These are phyloP conservation scores for Ceratobasidium sp. DNA, from an alignment of 1,284 basidiomycete species.

Conservation along the genomic window DNA sequence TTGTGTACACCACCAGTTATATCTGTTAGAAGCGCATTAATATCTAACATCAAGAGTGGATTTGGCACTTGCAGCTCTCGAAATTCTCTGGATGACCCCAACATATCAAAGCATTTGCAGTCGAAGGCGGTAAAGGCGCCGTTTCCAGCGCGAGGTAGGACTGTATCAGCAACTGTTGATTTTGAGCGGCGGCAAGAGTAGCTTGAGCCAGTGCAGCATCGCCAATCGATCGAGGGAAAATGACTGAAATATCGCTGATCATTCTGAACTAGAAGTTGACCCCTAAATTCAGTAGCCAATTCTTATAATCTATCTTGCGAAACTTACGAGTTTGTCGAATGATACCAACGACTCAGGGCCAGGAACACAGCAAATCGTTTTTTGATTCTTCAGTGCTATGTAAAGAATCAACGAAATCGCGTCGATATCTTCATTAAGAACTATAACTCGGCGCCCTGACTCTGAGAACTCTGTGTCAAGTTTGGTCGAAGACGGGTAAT, in stretches of 20 bases:
- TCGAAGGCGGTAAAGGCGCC: not conserved
- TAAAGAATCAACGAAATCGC: slow-evolving; percentile 10
- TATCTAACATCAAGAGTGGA: no score
- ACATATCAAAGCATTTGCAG: not conserved
- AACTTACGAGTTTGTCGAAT: slow-evolving; percentile 11
- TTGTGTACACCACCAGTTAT: not conserved
- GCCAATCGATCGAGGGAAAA: not conserved
- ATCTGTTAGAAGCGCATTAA: not conserved
- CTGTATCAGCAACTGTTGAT: not conserved
- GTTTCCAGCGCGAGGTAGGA: not conserved
- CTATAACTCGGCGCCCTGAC: not conserved
- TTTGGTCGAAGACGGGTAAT: not conserved
- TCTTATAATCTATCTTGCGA: not conserved
- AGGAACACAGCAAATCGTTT: not conserved
- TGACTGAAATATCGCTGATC: not conserved
- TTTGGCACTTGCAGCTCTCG: not conserved
- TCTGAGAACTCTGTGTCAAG: not conserved
- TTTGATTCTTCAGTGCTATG: not conserved
- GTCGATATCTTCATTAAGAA: slow-evolving; percentile 11
- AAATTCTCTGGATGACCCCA: not conserved
- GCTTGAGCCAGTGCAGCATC: not conserved
- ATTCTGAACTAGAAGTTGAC: not conserved
- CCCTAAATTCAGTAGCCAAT: not conserved
- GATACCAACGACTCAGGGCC: not conserved
- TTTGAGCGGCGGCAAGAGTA: not conserved